phyloP scores from a whole-genome alignment of 192 early-diverging fungal genomes.

The Coemansia sp. region DNA sequence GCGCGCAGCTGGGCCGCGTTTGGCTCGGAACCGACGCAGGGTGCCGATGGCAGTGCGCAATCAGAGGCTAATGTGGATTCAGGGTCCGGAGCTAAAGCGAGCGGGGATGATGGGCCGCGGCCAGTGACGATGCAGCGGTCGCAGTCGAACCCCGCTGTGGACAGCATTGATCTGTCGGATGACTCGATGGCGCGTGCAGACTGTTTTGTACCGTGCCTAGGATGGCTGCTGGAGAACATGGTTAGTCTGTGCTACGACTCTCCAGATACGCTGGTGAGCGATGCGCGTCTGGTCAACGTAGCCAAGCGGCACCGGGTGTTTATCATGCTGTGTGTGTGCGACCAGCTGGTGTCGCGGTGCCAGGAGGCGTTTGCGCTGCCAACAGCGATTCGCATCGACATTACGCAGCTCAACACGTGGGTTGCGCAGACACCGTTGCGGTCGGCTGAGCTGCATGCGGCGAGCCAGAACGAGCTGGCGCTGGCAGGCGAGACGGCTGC shows the following conservation, averaged over 20 bases:
- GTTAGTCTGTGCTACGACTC: conserved; percentile 66
- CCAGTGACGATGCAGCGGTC: conserved; percentile 31
- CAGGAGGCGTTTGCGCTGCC: conserved; percentile 52
- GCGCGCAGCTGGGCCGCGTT: conserved; percentile 44
- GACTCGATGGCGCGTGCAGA: conserved; percentile 39
- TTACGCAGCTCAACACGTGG: conserved; percentile 32
- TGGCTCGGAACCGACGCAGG: conserved; percentile 22
- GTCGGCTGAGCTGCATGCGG: conserved; percentile 23
- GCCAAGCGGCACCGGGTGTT: conserved; percentile 68
- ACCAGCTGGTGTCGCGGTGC: conserved; percentile 50
- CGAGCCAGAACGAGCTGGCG: conserved; percentile 26
- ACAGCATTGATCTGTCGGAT: conserved; percentile 28
- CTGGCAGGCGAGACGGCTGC: conserved; percentile 4
- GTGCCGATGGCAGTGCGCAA: not conserved
- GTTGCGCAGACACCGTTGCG: conserved; percentile 39
- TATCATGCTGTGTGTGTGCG: conserved; percentile 57
- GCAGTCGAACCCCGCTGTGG: conserved; percentile 27
- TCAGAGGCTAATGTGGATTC: not conserved
- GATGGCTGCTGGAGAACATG: conserved; percentile 72
- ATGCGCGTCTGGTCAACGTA: conserved; percentile 60
- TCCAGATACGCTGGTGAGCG: conserved; percentile 56
- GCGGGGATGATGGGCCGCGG: not conserved
- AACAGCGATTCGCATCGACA: conserved; percentile 42
- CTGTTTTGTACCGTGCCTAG: conserved; percentile 64
- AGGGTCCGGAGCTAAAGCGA: not conserved